Percentiles rank a stretch among this genome's conserved stretches.
These are phyloP conservation scores for Microglena sp. DNA, from an alignment of 139 green algal species.

Conservation along the genomic window DNA sequence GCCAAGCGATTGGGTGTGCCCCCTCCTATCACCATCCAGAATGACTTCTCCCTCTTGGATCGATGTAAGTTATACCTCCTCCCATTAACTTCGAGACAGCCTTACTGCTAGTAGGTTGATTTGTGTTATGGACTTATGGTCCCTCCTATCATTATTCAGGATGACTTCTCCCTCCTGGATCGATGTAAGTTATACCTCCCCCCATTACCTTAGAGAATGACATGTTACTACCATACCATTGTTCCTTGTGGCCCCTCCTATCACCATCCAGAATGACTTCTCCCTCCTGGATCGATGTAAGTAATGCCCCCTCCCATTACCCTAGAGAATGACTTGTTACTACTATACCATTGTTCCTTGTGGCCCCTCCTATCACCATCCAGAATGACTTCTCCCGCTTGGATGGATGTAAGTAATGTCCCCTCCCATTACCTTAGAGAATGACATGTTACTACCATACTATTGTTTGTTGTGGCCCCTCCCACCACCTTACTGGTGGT, in stretches of 20 bases:
- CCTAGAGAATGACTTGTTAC: not conserved
- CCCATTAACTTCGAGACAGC: not conserved
- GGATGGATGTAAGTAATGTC: not conserved
- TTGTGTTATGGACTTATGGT: slow-evolving; percentile 30
- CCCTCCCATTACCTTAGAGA: not conserved
- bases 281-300: no score
- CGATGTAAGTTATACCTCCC: not conserved
- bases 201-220: not conserved
- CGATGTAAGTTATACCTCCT: not conserved
- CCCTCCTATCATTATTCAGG: slow-evolving; percentile 64
- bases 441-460: not conserved
- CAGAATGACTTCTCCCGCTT: slow-evolving; percentile 60
- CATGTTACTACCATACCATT: not conserved
- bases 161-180: slow-evolving; percentile 50
- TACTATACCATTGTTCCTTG: not conserved
- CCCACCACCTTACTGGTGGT: slow-evolving; percentile 54
- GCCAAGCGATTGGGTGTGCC: slow-evolving; percentile 51
- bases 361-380: slow-evolving; percentile 55
- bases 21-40: slow-evolving; percentile 67
- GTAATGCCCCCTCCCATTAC: not conserved
- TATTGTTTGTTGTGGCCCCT: slow-evolving; percentile 22
- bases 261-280: slow-evolving; percentile 72
- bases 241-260: slow-evolving; percentile 33
- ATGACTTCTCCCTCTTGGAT: slow-evolving; percentile 44
- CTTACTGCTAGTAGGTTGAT: not conserved